phyloP scores from a whole-genome alignment of 768 basidiomycete genomes.

The Kwoniella bestiolae region DNA sequence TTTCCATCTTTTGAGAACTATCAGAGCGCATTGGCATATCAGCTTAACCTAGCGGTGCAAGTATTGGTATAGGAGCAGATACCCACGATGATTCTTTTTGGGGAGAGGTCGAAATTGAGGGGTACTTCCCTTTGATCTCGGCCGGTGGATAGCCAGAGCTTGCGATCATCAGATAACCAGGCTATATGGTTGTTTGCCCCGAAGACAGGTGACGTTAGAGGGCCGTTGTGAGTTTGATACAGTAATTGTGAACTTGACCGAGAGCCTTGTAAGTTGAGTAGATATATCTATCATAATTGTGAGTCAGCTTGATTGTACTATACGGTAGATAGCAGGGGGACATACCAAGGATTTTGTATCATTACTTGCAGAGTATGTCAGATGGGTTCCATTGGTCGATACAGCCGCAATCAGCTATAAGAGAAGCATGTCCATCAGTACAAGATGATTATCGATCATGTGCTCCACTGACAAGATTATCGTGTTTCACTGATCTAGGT shows the following conservation, averaged over 20 bases:
- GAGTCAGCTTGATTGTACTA: not conserved
- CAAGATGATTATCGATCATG: too few relatives aligned
- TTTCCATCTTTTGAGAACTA: constrained; percentile 32
- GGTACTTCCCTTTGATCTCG: constrained; percentile 12
- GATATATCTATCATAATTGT: not conserved
- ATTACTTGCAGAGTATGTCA: not conserved
- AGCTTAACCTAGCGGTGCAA: not conserved
- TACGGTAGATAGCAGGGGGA: not conserved
- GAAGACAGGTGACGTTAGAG: constrained; percentile 14
- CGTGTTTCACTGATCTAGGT: not conserved
- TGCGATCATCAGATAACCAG: constrained; percentile 23
- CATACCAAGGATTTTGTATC: not conserved
- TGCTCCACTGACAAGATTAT: not conserved
- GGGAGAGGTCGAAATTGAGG: constrained; percentile 20
- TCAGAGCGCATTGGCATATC: not conserved
- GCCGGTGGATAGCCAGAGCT: constrained; percentile 20
- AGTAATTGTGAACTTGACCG: not conserved
- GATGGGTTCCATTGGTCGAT: constrained; percentile 5
- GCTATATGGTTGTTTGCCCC: constrained; percentile 5
- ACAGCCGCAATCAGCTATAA: not conserved
- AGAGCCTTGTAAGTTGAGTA: constrained; percentile 8
- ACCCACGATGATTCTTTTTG: constrained; percentile 20
- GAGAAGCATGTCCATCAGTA: not conserved
- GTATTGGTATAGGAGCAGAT: not conserved
- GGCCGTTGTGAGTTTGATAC: not conserved